Evolutionary conservation across 768 basidiomycete genomes (phyloP), one percentile per base, ranked within the genome.

Genomic region (Gyrodon lividus): DNA sequence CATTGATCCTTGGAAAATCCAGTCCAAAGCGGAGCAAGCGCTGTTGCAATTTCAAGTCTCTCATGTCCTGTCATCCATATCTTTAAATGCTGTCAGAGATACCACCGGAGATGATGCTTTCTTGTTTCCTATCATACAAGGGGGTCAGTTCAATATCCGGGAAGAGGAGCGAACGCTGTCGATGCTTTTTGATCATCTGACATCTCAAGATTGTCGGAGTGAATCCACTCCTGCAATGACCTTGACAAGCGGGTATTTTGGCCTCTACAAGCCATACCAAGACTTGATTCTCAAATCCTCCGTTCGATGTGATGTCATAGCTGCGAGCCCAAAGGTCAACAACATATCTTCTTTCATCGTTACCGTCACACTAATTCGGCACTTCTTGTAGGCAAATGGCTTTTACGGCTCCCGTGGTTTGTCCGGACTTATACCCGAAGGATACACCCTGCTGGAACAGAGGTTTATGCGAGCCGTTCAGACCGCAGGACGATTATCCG

Each of bases 211-310:
- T 12, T 40, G 43, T 52, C 33, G 22, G 13, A 17, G 19, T 23
- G 17, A 35, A 42, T 22, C 62, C 40, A 67, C 73, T 16, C 82
- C 81, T n/a, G 61, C 80, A 16, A 68, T 87, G 24, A 90, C 97
- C 65, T 72, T 98, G 63, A 99, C 97, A 6, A 94, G 87, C 60
- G 97, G 97, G 10, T 99, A 99, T 70, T 98, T 99, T 65, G 89
- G 89, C 6, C 73, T 98, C 28, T 89, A 89, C 63, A 73, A 77
- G 51, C 80, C 79, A 12, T 98, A 98, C 66, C 90, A 91, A 63
- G 73, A 82, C 24, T 73, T 86, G 33, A 74, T 90, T 12, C 76
- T 97, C 22, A 73, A 77, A 10, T 77, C 80, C 1, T 75, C 77
- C 24, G 68, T 81, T 23, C 74, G 79, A 34, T 86, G 86, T 46